Evolutionary conservation across 2,329 filamentous ascomycete species (phyloP).

Genomic region (Cladophialophora yegresii): DNA sequence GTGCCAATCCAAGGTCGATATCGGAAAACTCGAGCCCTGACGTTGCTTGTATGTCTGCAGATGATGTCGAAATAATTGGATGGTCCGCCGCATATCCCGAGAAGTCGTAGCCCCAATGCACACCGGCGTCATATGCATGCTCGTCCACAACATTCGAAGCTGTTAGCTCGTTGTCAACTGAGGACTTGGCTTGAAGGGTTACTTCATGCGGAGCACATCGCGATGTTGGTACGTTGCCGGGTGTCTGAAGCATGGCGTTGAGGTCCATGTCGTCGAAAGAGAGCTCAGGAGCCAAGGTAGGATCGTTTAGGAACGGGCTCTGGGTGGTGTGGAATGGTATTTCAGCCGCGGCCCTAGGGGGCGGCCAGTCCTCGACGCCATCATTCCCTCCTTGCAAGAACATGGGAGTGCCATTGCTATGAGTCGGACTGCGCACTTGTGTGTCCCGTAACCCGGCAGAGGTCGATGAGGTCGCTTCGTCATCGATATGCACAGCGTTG

Average conservation of each 20-base stretch:
- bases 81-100: neutral
- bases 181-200: neutral
- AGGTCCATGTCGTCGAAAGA: neutral
- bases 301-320: neutral
- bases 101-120: neutral
- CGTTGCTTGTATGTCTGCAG: neutral
- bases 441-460: neutral
- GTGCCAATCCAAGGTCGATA: slow-evolving; percentile 1
- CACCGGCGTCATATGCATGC: neutral
- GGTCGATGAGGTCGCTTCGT: neutral
- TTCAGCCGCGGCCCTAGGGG: neutral
- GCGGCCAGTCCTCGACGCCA: neutral
- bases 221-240: neutral
- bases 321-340: neutral
- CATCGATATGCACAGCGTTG: neutral
- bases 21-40: neutral
- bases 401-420: neutral
- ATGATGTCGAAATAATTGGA: neutral
- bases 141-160: neutral
- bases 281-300: slow-evolving; percentile 5
- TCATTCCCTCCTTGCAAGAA: neutral
- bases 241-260: neutral
- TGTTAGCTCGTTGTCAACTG: neutral
- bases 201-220: neutral
- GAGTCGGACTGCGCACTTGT: neutral